Evolutionary conservation across 495 filamentous ascomycete genomes (phyloP).

Genomic region (Niebla homalea): DNA sequence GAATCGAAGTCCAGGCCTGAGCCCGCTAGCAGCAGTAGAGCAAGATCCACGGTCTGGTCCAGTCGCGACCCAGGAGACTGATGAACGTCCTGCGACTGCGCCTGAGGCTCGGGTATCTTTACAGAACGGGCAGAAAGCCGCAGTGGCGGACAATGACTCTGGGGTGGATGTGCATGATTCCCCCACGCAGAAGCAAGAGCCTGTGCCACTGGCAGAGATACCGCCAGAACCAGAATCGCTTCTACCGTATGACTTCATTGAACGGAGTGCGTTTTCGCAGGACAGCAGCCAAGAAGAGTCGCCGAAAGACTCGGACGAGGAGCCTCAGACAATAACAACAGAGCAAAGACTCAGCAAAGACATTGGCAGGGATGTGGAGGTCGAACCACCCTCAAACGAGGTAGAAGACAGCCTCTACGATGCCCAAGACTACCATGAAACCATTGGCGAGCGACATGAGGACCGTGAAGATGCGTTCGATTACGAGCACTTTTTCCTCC

Average conservation of each 20-base stretch:
- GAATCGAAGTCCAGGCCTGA: not conserved
- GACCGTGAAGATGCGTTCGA: constrained; percentile 96
- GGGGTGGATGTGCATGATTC: not conserved
- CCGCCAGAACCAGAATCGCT: too few species aligned
- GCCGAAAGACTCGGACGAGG: not conserved
- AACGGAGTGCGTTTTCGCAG: too few species aligned
- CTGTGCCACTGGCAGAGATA: too few species aligned
- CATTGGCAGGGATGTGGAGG: not conserved
- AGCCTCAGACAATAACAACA: not conserved
- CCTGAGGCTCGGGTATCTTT: not conserved
- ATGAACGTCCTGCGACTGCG: not conserved
- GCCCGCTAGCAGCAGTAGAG: not conserved
- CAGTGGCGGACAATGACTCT: not conserved
- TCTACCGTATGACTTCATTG: too few species aligned
- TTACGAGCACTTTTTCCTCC: constrained; percentile 90
- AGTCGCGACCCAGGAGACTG: not conserved
- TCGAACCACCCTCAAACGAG: not conserved
- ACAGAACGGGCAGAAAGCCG: not conserved
- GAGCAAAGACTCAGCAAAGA: not conserved
- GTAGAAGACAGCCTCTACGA: constrained; percentile 17
- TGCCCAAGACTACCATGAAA: constrained; percentile 45
- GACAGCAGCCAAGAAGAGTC: not conserved
- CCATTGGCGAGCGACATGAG: constrained; percentile 53
- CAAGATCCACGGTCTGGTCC: not conserved
- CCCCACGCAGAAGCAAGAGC: not conserved